These are phyloP conservation scores for Umbilicaria muhlenbergii DNA, from an alignment of 495 filamentous ascomycete genomes.

Conservation along the genomic window DNA sequence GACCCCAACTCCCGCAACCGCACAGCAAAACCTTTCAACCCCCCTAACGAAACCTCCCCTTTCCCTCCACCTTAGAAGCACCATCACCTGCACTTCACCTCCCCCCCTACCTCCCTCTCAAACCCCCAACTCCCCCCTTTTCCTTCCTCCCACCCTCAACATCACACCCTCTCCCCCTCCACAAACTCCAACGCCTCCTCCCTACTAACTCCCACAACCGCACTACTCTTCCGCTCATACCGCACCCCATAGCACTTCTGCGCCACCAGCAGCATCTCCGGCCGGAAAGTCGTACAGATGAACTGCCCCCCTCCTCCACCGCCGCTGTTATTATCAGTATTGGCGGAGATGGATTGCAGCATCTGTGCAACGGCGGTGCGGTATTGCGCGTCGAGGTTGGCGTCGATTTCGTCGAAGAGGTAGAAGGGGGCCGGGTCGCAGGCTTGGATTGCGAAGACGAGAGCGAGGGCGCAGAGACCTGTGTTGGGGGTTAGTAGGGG, in stretches of 20 bases:
- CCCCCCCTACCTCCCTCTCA: neutral
- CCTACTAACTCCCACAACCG: conserved; percentile 72
- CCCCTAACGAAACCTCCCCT: too few relatives aligned
- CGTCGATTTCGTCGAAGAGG: conserved; percentile 98
- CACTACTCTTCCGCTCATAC: conserved; percentile 71
- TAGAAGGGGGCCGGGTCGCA: conserved; percentile 97
- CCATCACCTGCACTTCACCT: neutral
- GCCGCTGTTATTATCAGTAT: conserved; percentile 46
- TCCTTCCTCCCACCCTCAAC: neutral
- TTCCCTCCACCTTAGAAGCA: too few relatives aligned
- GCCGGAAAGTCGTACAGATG: conserved; percentile 92
- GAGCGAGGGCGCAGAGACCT: conserved; percentile 87
- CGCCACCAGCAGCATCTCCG: conserved; percentile 88
- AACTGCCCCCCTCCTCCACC: conserved; percentile 37
- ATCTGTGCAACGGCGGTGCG: conserved; percentile 82
- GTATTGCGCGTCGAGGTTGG: conserved; percentile 95
- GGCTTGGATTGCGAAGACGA: conserved; percentile 97
- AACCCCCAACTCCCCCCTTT: neutral
- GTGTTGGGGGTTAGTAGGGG: conserved; percentile 14
- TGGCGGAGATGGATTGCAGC: conserved; percentile 69
- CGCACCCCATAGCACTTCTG: conserved; percentile 97
- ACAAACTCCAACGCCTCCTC: conserved; percentile 89
- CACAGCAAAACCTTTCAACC: neutral
- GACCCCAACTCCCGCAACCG: too few relatives aligned
- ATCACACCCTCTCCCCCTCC: conserved; percentile 50